Base-by-base conservation (phyloP, 331 rosid genomes). In the Cydonia oblonga region DNA sequence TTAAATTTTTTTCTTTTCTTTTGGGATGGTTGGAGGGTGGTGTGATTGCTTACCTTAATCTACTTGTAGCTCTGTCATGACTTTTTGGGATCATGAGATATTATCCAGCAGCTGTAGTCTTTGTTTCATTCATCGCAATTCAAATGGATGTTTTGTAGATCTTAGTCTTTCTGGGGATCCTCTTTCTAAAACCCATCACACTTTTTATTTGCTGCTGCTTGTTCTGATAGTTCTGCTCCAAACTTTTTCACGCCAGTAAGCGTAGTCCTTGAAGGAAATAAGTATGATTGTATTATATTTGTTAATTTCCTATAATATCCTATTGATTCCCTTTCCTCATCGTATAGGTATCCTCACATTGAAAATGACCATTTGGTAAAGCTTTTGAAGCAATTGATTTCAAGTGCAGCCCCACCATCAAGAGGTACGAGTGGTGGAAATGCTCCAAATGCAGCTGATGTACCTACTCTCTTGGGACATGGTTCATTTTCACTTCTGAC, bases 401-500 rank as follows among this genome's bases (percentile, higher is more conserved):
- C 42, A 9, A 38, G 42, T 38, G 42, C 13, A 38, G 42, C 42
- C 42, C 42, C 42, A 9, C 42, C 42, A 38, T 9, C 42, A 10
- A 38, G 42, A 38, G 13, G 42, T 38, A 38, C 4, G 42, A 38
- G 42, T 38, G 42, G 42, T 38, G 42, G 42, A 38, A 38, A 38
- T 38, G 42, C 42, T 38, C 42, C 42, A 38, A 38, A 38, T 38
- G 42, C 42, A 38, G 42, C 42, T 10, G 42, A 38, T 38, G 42
- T 38, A 38, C 42, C 42, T 38, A 38, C 42, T 38, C 90, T 93
- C 81, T 70, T 93, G 71, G 98, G 98, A 83, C 84, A 58, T 5
- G 92, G 89, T 76, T 84, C 97, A 79, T 93, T 91, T 86, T 91
- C 97, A 71, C 97, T 93, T 69, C 54, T 93, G 73, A 81, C 88